These are phyloP conservation scores for Cordyceps tenuipes DNA, from an alignment of 2,329 filamentous ascomycete species.

Conservation along the genomic window DNA sequence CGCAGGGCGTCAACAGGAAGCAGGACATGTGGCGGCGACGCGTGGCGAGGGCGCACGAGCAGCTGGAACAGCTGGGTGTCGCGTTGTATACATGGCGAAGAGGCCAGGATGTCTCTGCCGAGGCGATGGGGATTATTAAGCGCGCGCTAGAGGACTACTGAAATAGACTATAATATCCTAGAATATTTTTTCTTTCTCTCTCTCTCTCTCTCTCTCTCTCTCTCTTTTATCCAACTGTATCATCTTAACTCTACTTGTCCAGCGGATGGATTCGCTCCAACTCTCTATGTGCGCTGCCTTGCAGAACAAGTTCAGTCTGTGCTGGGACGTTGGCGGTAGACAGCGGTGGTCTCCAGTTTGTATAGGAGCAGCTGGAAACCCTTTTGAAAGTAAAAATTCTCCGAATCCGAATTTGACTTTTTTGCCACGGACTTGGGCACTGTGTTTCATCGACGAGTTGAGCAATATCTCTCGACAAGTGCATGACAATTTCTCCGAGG, in stretches of 20 bases:
- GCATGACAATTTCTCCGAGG: no score
- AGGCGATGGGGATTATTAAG: conserved; percentile 57
- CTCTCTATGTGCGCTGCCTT: neutral
- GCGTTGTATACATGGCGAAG: conserved; percentile 64
- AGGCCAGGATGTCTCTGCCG: conserved; percentile 59
- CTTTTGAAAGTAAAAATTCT: no score
- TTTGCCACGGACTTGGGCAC: no score
- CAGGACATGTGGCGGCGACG: conserved; percentile 64
- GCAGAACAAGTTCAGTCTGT: no score
- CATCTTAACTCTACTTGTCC: neutral
- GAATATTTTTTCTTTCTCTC: neutral
- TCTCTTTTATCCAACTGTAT: neutral
- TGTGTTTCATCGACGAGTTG: no score
- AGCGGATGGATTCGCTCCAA: neutral
- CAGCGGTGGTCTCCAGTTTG: no score
- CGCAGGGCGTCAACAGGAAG: conserved; percentile 51
- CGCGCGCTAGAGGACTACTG: conserved; percentile 38
- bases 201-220: no score
- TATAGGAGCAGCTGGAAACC: no score
- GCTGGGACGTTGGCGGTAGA: no score
- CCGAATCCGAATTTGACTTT: no score
- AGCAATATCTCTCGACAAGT: no score
- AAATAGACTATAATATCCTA: conserved; percentile 12
- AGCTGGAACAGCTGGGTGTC: conserved; percentile 57
- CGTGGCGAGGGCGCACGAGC: conserved; percentile 55